Conservation (phyloP, 495 filamentous ascomycete species). For the Aspergillus avenaceus region DNA sequence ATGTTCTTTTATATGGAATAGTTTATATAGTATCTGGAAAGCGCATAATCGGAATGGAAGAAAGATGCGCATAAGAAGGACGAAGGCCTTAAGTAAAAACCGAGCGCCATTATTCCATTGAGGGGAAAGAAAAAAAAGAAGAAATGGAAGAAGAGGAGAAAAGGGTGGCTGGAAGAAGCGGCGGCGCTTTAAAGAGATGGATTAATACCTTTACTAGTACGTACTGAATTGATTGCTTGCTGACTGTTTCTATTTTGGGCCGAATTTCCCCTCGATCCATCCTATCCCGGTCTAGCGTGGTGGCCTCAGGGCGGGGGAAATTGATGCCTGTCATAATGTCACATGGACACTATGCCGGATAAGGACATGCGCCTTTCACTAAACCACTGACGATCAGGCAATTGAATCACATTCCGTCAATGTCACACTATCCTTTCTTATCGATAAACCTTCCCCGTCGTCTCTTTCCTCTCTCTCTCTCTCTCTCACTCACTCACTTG, state of each 20-base stretch:
- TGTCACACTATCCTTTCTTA: conserved; percentile 7
- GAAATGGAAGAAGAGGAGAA: conserved; percentile 9
- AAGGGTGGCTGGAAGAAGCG: conserved; percentile 17
- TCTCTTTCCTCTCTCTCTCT: background rate
- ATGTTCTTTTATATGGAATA: too few relatives aligned
- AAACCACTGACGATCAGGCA: conserved; percentile 2
- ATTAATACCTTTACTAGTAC: too few relatives aligned
- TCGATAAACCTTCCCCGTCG: conserved; percentile 13
- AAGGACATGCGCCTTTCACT: background rate
- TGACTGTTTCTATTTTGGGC: conserved; percentile 28
- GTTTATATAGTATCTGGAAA: too few relatives aligned
- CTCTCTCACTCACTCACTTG: too few relatives aligned
- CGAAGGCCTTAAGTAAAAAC: background rate
- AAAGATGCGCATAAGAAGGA: conserved; percentile 11
- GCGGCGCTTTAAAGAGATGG: conserved; percentile 24
- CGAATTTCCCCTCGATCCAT: conserved; percentile 12
- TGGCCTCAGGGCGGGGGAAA: conserved; percentile 32
- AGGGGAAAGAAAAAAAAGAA: conserved; percentile 9
- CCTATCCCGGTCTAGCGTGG: conserved; percentile 16
- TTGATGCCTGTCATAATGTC: conserved; percentile 15
- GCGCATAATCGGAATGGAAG: background rate
- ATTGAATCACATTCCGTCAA: background rate
- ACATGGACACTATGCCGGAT: conserved; percentile 8
- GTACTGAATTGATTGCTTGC: too few relatives aligned
- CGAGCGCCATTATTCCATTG: conserved; percentile 12